These are phyloP conservation scores for Fusarium mexicanum DNA, from an alignment of 2,329 filamentous ascomycete genomes.

Conservation along the genomic window DNA sequence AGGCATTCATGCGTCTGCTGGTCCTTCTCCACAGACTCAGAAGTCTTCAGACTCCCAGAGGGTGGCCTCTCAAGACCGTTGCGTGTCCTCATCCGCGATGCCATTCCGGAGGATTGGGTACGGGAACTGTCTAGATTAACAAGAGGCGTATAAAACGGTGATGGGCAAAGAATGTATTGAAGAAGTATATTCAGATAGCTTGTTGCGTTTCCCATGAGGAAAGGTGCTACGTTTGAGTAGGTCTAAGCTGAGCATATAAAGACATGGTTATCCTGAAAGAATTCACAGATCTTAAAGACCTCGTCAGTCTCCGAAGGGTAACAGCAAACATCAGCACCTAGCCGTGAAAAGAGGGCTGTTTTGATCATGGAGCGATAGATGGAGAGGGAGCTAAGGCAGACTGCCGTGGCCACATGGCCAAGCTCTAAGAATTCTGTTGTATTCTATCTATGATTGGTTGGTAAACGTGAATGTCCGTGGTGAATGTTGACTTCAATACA, in stretches of 20 bases:
- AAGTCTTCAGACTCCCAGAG: too few species aligned
- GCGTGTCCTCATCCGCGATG: too few species aligned
- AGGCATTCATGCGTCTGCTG: not conserved
- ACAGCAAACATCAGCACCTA: not conserved
- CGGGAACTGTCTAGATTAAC: too few species aligned
- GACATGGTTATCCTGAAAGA: too few species aligned
- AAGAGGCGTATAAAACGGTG: too few species aligned
- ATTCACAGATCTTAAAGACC: too few species aligned
- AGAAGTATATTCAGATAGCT: too few species aligned
- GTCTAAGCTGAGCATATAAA: not conserved
- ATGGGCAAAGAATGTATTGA: too few species aligned
- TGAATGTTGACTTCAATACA: not conserved
- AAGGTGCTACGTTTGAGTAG: not conserved
- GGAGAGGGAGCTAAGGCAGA: not conserved
- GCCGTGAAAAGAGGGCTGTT: not conserved
- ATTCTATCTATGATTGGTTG: not conserved
- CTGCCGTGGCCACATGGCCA: not conserved
- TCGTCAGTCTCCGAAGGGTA: not conserved
- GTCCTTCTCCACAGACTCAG: too few species aligned
- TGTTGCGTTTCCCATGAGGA: not conserved
- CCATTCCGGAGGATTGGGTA: too few species aligned
- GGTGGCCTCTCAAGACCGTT: too few species aligned
- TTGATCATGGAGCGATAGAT: too few species aligned
- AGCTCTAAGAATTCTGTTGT: not conserved
- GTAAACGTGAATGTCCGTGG: rapidly evolving